Evolutionary conservation across 345 rosid genomes (phyloP).

Genomic region (Bruguiera parviflora): DNA sequence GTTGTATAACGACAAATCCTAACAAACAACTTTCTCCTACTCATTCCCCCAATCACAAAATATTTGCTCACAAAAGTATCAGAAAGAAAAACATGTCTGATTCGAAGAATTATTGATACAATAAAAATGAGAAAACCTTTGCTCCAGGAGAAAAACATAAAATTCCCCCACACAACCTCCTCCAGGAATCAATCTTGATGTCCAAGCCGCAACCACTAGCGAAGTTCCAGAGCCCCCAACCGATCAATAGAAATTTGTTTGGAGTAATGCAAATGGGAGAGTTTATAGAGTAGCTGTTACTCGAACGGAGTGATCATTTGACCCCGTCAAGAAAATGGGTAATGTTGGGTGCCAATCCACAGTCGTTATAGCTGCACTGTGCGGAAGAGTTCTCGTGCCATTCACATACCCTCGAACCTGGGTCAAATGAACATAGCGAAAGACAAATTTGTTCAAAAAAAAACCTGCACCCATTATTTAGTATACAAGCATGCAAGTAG

Average conservation of each 20-base stretch:
- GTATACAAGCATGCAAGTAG: not conserved
- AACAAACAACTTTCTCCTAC: no score
- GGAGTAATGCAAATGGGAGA: not conserved
- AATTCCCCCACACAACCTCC: no score
- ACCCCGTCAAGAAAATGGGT: constrained; percentile 66
- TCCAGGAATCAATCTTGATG: no score
- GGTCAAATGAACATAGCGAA: constrained; percentile 3
- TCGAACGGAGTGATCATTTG: constrained; percentile 64
- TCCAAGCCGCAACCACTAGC: not conserved
- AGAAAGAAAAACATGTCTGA: no score
- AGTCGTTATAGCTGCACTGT: constrained; percentile 53
- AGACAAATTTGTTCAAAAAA: not conserved
- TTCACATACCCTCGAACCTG: constrained; percentile 48
- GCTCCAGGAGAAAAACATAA: no score
- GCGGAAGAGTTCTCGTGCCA: constrained; percentile 58
- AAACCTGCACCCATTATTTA: not conserved
- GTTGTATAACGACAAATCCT: no score
- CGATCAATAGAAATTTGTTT: not conserved
- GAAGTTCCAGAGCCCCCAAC: not conserved
- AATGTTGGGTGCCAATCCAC: constrained; percentile 77
- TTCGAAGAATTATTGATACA: no score
- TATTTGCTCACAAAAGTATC: no score
- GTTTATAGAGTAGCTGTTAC: constrained; percentile 47
- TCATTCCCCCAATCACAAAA: no score
- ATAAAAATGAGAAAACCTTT: no score